These are phyloP conservation scores for Hypoxylon trugodes DNA, from an alignment of 495 filamentous ascomycete species.

Conservation along the genomic window DNA sequence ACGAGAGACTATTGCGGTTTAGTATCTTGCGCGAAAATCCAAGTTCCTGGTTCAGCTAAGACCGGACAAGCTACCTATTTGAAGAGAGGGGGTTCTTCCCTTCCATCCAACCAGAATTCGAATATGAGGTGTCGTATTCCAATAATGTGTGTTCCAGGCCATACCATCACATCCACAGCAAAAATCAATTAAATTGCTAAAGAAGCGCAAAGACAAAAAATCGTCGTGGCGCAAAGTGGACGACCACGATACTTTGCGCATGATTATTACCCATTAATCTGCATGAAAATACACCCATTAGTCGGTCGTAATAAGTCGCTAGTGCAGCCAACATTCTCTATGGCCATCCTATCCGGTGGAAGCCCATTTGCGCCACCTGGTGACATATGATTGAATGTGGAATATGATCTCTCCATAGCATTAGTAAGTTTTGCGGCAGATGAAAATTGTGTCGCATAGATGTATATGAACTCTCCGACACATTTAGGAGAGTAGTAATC, in stretches of 20 bases:
- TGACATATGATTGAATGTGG: conserved; percentile 18
- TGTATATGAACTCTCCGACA: not conserved
- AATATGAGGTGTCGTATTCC: conserved; percentile 39
- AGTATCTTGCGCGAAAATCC: conserved; percentile 2
- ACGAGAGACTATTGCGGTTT: conserved; percentile 1
- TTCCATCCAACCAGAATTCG: conserved; percentile 37
- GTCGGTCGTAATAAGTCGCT: conserved; percentile 6
- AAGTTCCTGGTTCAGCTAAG: conserved; percentile 3
- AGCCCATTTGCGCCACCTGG: conserved; percentile 33
- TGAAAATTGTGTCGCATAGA: conserved; percentile 20
- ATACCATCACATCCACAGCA: too few relatives aligned
- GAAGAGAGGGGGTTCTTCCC: conserved; percentile 40
- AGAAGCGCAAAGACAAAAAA: conserved; percentile 1
- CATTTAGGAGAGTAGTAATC: not conserved
- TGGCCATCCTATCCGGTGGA: conserved; percentile 1
- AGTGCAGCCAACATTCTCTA: not conserved
- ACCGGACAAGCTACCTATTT: conserved; percentile 1
- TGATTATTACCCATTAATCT: conserved; percentile 3
- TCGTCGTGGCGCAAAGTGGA: conserved; percentile 13
- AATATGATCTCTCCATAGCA: not conserved
- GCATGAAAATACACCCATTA: conserved; percentile 14
- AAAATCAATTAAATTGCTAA: not conserved
- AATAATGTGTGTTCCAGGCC: conserved; percentile 23
- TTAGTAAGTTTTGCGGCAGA: not conserved
- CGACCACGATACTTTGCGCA: conserved; percentile 11